These are phyloP conservation scores for Boletellus deceptivus DNA, from an alignment of 1,284 basidiomycete genomes.

Conservation along the genomic window DNA sequence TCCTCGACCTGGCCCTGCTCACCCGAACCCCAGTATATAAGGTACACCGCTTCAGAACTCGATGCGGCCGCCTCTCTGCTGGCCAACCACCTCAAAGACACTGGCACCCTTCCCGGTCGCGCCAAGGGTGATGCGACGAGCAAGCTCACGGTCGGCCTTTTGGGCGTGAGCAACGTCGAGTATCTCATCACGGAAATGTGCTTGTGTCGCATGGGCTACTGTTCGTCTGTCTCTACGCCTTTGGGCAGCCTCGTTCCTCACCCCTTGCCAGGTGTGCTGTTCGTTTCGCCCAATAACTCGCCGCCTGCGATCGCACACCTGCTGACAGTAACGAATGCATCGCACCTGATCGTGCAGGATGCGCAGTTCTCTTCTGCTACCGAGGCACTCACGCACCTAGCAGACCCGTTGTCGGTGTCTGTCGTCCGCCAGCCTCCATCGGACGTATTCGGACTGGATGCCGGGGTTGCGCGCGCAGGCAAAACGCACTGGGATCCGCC, in stretches of 20 bases:
- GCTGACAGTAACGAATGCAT: slow-evolving; percentile 45
- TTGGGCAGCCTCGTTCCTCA: not conserved
- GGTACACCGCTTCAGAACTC: slow-evolving; percentile 21
- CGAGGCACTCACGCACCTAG: slow-evolving; percentile 16
- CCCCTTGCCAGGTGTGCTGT: slow-evolving; percentile 29
- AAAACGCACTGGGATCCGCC: slow-evolving; percentile 36
- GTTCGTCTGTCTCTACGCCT: slow-evolving; percentile 12
- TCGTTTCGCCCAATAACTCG: slow-evolving; percentile 58
- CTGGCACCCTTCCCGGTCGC: slow-evolving; percentile 7
- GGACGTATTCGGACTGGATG: slow-evolving; percentile 12
- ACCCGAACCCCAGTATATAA: slow-evolving; percentile 18
- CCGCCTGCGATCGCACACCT: slow-evolving; percentile 55
- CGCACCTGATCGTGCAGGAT: slow-evolving; percentile 39
- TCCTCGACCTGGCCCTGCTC: not conserved
- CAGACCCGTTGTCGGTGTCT: slow-evolving; percentile 20
- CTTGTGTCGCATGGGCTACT: slow-evolving; percentile 34
- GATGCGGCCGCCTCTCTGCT: slow-evolving; percentile 29
- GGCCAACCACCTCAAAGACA: slow-evolving; percentile 27
- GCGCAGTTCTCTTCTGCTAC: slow-evolving; percentile 11
- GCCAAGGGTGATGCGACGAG: slow-evolving; percentile 24
- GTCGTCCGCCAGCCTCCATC: slow-evolving; percentile 25
- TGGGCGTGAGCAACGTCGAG: slow-evolving; percentile 28
- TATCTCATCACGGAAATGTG: slow-evolving; percentile 30
- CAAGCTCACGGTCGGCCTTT: slow-evolving; percentile 26
- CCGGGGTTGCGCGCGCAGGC: slow-evolving; percentile 31